A percentile compares a stretch with the other conserved stretches of the same genome.
Conservation (phyloP, 805 yeast genomes). For the Schizosaccharomyces octosporus region DNA sequence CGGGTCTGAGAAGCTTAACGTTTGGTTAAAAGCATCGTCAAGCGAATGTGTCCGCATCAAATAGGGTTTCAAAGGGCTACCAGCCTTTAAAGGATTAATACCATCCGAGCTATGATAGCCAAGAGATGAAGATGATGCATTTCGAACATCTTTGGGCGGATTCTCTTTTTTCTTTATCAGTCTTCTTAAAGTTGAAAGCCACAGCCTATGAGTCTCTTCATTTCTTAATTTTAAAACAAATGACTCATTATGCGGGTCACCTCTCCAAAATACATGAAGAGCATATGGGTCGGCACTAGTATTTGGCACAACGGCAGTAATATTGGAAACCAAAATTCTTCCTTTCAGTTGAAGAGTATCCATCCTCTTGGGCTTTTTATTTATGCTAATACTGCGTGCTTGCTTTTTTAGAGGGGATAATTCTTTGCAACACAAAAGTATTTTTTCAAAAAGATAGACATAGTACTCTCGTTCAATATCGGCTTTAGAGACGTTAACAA, state of each 20-base stretch:
- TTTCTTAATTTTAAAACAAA: slow-evolving; percentile 60
- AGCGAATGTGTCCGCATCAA: not conserved
- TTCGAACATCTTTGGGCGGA: not conserved
- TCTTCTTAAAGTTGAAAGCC: slow-evolving; percentile 26
- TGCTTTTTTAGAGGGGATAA: slow-evolving; percentile 10
- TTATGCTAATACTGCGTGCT: slow-evolving; percentile 6
- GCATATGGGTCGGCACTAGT: not conserved
- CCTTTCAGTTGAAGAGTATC: slow-evolving; percentile 27
- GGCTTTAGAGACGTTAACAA: slow-evolving; percentile 28
- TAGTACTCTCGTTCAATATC: slow-evolving; percentile 62
- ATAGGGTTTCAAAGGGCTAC: not conserved
- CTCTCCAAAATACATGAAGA: slow-evolving; percentile 7
- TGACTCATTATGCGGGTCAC: slow-evolving; percentile 29
- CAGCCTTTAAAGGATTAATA: not conserved
- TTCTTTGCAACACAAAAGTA: slow-evolving; percentile 41
- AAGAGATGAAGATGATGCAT: not conserved
- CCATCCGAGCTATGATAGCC: not conserved
- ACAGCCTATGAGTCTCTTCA: slow-evolving; percentile 61
- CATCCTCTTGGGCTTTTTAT: slow-evolving; percentile 20
- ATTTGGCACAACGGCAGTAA: slow-evolving; percentile 18
- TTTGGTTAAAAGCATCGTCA: not conserved
- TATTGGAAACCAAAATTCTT: slow-evolving; percentile 52
- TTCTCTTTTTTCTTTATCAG: slow-evolving; percentile 7
- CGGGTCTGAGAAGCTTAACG: not conserved
- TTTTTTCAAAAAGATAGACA: slow-evolving; percentile 65